Evolutionary conservation across 2,329 filamentous ascomycete genomes (phyloP).

Genomic region (Beauveria caledonica): DNA sequence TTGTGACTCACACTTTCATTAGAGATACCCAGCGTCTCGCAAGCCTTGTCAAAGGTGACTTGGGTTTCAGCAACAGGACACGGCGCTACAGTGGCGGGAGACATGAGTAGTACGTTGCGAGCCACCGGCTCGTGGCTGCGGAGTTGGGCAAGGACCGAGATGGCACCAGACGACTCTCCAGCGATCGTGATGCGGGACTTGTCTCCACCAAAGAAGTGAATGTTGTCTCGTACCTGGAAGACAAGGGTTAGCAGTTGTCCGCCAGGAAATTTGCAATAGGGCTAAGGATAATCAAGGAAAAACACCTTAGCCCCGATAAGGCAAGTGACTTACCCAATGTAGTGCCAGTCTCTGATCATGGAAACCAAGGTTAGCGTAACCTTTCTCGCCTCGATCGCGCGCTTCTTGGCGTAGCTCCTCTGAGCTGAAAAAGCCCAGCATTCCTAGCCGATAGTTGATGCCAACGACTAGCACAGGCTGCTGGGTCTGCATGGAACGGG

Average conservation of each 20-base stretch:
- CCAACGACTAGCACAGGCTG: neutral
- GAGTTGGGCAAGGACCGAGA: slow-evolving; percentile 53
- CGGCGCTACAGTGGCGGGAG: neutral
- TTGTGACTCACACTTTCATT: neutral
- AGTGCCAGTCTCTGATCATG: neutral
- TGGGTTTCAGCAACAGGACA: neutral
- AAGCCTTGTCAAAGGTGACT: neutral
- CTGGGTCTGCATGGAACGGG: neutral
- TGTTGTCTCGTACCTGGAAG: slow-evolving; percentile 39
- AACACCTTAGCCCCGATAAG: neutral
- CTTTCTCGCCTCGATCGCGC: neutral
- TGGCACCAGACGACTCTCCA: slow-evolving; percentile 51
- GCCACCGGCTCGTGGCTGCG: neutral
- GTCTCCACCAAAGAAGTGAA: slow-evolving; percentile 57
- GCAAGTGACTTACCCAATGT: neutral
- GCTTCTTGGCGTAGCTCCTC: neutral
- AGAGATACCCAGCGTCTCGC: neutral
- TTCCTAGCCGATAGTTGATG: neutral
- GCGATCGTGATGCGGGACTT: slow-evolving; percentile 56
- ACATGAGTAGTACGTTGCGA: neutral
- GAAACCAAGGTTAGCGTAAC: neutral
- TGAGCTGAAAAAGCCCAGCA: neutral
- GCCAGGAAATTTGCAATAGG: too few relatives aligned
- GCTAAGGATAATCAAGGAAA: neutral
- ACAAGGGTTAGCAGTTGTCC: neutral